phyloP scores from a whole-genome alignment of 257 asterid genomes.

The Solanum rostratum region DNA sequence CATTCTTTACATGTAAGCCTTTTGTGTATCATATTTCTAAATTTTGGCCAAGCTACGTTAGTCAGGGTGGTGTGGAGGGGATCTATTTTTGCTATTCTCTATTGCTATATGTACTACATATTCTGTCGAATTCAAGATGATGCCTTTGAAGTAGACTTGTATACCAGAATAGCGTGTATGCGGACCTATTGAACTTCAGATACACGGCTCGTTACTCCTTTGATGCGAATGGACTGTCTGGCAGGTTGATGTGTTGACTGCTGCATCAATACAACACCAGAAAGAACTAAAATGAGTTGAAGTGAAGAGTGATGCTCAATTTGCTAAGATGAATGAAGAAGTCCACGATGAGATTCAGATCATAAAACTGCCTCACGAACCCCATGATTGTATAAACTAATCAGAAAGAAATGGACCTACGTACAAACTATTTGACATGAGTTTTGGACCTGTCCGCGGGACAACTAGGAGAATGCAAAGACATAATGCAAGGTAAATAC shows the following conservation, averaged over 20 bases:
- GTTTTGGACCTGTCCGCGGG: neutral
- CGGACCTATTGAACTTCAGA: slow-evolving; percentile 40
- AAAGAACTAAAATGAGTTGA: neutral
- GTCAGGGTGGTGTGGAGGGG: slow-evolving; percentile 17
- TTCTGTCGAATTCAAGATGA: slow-evolving; percentile 21
- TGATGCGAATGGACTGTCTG: slow-evolving; percentile 61
- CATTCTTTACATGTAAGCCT: slow-evolving; percentile 22
- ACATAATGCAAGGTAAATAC: neutral
- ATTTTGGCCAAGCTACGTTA: neutral
- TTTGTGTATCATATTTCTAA: slow-evolving; percentile 17
- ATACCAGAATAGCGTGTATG: slow-evolving; percentile 8
- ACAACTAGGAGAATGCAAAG: neutral
- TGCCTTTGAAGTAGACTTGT: slow-evolving; percentile 17
- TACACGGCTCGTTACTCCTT: slow-evolving; percentile 31
- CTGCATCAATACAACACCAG: slow-evolving; percentile 14
- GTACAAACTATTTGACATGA: neutral
- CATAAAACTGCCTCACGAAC: neutral
- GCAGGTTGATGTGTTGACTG: slow-evolving; percentile 46
- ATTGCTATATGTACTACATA: slow-evolving; percentile 10
- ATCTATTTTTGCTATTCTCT: slow-evolving; percentile 10
- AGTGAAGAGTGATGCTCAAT: neutral
- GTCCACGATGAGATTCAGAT: neutral
- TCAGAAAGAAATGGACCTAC: neutral
- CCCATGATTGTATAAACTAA: neutral
- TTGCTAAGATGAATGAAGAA: neutral